Percentiles rank a stretch among this genome's conserved stretches.
These are phyloP conservation scores for Biscutella laevigata DNA, from an alignment of 441 rosid species.

Conservation along the genomic window DNA sequence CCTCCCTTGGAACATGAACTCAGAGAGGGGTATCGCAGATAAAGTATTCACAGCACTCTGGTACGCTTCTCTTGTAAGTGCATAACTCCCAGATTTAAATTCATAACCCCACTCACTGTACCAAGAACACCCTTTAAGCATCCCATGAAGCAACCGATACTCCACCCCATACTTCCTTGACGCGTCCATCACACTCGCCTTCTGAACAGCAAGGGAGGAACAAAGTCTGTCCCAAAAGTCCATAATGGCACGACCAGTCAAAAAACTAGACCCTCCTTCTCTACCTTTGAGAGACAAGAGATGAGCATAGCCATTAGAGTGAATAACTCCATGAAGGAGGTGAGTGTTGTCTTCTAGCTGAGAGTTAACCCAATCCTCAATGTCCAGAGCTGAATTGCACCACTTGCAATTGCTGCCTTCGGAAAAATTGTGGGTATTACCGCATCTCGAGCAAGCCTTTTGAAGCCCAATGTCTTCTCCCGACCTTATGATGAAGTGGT, in stretches of 20 bases:
- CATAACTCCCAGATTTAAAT: slow-evolving; percentile 53
- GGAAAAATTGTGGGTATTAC: slow-evolving; percentile 31
- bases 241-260: slow-evolving; percentile 55
- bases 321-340: slow-evolving; percentile 63
- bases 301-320: slow-evolving; percentile 70
- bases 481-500: slow-evolving; percentile 55
- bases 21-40: slow-evolving; percentile 36
- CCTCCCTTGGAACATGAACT: slow-evolving; percentile 37
- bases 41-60: slow-evolving; percentile 35
- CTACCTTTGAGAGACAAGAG: slow-evolving; percentile 57
- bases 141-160: slow-evolving; percentile 49
- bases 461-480: slow-evolving; percentile 14
- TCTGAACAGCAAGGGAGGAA: slow-evolving; percentile 38
- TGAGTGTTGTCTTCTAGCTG: slow-evolving; percentile 52
- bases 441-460: slow-evolving; percentile 37
- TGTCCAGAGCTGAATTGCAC: slow-evolving; percentile 36
- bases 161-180: slow-evolving; percentile 58
- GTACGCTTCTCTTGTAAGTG: slow-evolving; percentile 45
- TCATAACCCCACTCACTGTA: slow-evolving; percentile 60
- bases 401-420: slow-evolving; percentile 48
- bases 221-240: slow-evolving; percentile 69
- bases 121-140: slow-evolving; percentile 51
- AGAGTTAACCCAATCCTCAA: slow-evolving; percentile 46
- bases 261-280: slow-evolving; percentile 58
- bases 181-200: slow-evolving; percentile 65